These are phyloP conservation scores for Ichthyophonus hoferi DNA, from an alignment of 208 protist genomes.

Conservation along the genomic window DNA sequence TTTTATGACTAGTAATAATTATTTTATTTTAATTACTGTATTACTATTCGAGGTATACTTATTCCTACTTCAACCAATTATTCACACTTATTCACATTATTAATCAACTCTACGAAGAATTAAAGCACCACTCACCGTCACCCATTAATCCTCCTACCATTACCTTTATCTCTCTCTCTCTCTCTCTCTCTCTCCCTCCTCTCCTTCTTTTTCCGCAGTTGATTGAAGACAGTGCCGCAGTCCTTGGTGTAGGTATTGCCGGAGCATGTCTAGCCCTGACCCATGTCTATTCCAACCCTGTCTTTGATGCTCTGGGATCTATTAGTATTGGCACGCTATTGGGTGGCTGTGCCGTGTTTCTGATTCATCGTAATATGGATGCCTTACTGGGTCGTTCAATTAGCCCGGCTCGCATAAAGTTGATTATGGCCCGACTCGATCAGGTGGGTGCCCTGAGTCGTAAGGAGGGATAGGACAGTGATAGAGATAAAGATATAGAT, in stretches of 20 bases:
- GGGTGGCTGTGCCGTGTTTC: conserved; percentile 35
- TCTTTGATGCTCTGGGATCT: conserved; percentile 47
- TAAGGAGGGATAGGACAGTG: too few relatives aligned
- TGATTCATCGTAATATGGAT: conserved; percentile 46
- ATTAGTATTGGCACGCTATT: conserved; percentile 46
- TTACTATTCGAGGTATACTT: too few relatives aligned
- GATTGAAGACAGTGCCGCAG: conserved; percentile 46
- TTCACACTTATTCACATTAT: background rate
- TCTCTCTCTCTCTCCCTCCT: background rate
- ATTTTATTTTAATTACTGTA: too few relatives aligned
- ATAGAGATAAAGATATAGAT: too few relatives aligned
- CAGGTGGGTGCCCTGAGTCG: background rate
- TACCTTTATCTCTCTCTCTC: background rate
- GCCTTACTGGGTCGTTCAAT: conserved; percentile 38
- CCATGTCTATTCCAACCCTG: conserved; percentile 36
- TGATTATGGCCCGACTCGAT: background rate
- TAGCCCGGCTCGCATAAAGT: background rate
- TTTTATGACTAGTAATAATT: too few relatives aligned
- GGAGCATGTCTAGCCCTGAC: conserved; percentile 27
- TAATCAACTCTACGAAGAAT: too few relatives aligned
- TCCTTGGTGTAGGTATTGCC: conserved; percentile 41
- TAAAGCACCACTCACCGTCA: too few relatives aligned
- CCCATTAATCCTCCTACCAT: too few relatives aligned
- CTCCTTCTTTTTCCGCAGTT: background rate
- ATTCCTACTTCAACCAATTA: background rate